Base-by-base conservation (phyloP, 805 yeast species). In the Maudiozyma turicensis region DNA sequence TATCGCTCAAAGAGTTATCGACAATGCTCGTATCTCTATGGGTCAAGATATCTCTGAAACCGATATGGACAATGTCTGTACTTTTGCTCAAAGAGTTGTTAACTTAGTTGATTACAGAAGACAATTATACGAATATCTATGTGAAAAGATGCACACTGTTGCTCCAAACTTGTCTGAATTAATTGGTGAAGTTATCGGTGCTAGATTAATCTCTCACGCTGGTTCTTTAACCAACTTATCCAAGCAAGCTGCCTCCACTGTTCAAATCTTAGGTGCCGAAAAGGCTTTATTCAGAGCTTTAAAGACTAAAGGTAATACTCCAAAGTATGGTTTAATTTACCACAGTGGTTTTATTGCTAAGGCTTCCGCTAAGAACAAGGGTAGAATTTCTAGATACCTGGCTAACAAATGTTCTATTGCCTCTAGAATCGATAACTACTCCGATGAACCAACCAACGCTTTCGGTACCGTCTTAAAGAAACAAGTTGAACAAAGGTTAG, bases 391-490 rank as follows among this genome's bases (percentile, higher is more conserved):
- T 45, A 85, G 99, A 75, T 93, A 90, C 74, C 77, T 93, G 72
- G 99, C 99, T 58, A 93, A 93, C 84, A 93, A 93, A 74, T 91
- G 98, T 80, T 85, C 99, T 40, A 91, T 93, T 73, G 99, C 99
- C 52, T 88, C 96, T 47, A 88, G 99, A 80, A 91, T 93, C 64
- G 99, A 93, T 74, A 88, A 88, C 75, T 93, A 88, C 72, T 84
- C 96, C 50, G 99, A 93, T 68, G 86, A 84, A 68, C 97, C 99
- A 63, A 76, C 88, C 43, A 85, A 84, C 54, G 86, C 80, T 47
- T 93, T 93, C 61, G 99, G 99, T 69, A 76, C 80, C 60, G 83
- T 90, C 49, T 80, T 93, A 71, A 90, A 88, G 78, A 80, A 86
- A 71, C 99, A 93, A 78, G 98, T 93, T 58, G 99, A 93, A 75